Percentiles rank a stretch among this genome's conserved stretches.
These are phyloP conservation scores for Gentiana macrophylla DNA, from an alignment of 257 asterid species.

Conservation along the genomic window DNA sequence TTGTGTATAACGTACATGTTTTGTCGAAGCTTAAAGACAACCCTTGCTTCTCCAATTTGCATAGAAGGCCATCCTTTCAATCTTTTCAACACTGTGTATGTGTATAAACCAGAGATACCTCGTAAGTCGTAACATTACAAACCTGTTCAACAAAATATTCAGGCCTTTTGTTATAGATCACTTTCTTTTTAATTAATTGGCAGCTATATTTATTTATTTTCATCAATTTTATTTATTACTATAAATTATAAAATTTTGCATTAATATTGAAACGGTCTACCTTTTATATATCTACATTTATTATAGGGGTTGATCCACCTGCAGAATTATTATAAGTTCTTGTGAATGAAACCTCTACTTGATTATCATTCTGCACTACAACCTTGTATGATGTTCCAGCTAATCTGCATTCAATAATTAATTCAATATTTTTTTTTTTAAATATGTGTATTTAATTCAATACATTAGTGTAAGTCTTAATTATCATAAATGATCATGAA, in stretches of 20 bases:
- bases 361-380: conserved; percentile 20
- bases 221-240: too few relatives aligned
- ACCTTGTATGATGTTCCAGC: conserved; percentile 35
- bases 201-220: too few relatives aligned
- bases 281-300: conserved; percentile 48
- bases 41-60: conserved; percentile 30
- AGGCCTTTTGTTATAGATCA: too few relatives aligned
- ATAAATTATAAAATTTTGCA: too few relatives aligned
- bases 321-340: conserved; percentile 22
- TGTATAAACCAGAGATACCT: conserved; percentile 37
- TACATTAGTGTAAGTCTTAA: too few relatives aligned
- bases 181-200: too few relatives aligned
- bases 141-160: conserved; percentile 29
- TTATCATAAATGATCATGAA: too few relatives aligned
- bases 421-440: too few relatives aligned
- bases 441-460: too few relatives aligned
- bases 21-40: conserved; percentile 33
- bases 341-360: conserved; percentile 44
- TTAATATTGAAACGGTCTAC: conserved; percentile 9
- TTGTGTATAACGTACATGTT: conserved; percentile 30
- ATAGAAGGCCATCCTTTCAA: conserved; percentile 33
- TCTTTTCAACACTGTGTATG: conserved; percentile 36
- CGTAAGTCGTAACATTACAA: conserved; percentile 31
- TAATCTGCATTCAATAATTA: conserved; percentile 32
- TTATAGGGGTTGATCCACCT: conserved; percentile 32